Percentiles rank a stretch among this genome's conserved stretches.
Evolutionary conservation across 352 stramenopile genomes (phyloP).

Genomic region (Phytopythium chamaehyphon): DNA sequence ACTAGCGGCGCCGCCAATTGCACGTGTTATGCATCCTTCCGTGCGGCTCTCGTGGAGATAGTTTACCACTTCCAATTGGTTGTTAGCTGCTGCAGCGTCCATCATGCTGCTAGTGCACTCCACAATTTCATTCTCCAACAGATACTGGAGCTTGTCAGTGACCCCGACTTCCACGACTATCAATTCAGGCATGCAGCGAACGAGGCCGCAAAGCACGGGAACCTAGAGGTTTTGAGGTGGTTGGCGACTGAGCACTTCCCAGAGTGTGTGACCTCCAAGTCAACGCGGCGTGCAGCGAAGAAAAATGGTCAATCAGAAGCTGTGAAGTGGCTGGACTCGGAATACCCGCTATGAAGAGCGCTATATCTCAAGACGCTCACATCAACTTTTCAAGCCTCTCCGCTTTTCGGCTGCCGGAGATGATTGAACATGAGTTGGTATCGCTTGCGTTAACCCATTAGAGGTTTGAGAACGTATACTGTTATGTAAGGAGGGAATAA

Average conservation of each 20-base stretch:
- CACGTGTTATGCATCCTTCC: background rate
- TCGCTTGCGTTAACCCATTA: too few relatives aligned
- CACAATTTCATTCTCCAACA: too few relatives aligned
- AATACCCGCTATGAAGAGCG: background rate
- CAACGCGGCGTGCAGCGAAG: background rate
- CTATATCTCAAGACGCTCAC: too few relatives aligned
- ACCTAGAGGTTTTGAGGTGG: slow-evolving; percentile 1
- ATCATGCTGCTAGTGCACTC: too few relatives aligned
- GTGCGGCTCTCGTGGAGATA: background rate
- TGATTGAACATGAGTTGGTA: too few relatives aligned
- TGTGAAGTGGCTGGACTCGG: background rate
- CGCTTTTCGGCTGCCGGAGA: too few relatives aligned
- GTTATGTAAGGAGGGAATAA: too few relatives aligned
- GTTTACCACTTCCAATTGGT: background rate
- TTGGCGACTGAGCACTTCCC: background rate
- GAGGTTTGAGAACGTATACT: too few relatives aligned
- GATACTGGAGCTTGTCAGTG: too few relatives aligned
- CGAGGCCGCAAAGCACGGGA: background rate
- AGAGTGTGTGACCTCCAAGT: background rate
- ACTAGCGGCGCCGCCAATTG: background rate
- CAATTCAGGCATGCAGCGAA: background rate
- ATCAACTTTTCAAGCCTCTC: too few relatives aligned
- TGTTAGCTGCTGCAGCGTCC: too few relatives aligned
- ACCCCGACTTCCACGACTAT: background rate
- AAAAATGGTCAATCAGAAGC: background rate